Conservation (phyloP, 139 green algal genomes). For the Desmodesmus armatus region DNA sequence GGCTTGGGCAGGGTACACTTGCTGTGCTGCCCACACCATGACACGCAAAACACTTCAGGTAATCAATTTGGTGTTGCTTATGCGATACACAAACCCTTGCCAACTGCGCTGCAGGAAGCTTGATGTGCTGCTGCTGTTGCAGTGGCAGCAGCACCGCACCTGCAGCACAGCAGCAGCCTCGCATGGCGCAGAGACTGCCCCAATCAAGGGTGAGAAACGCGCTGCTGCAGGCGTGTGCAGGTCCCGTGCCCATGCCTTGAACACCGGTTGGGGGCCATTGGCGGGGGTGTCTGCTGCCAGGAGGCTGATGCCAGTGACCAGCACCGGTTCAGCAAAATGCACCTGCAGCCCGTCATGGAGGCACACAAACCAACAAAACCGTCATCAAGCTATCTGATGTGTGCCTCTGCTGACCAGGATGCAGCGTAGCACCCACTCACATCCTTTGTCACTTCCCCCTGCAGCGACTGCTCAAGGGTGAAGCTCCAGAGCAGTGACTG, state of each 20-base stretch:
- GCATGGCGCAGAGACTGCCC: neutral
- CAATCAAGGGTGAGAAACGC: neutral
- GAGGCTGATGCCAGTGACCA: slow-evolving; percentile 23
- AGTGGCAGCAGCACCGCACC: neutral
- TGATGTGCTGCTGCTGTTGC: neutral
- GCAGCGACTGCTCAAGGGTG: too few species aligned
- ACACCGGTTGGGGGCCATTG: neutral
- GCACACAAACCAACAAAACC: too few species aligned
- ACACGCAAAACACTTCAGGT: too few species aligned
- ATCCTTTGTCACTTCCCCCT: too few species aligned
- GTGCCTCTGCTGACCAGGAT: too few species aligned
- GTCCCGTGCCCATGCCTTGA: slow-evolving; percentile 25
- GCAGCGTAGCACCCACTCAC: too few species aligned
- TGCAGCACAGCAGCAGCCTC: neutral
- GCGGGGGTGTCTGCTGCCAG: neutral
- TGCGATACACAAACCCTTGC: too few species aligned
- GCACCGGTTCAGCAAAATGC: slow-evolving; percentile 19
- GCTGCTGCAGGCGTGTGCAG: slow-evolving; percentile 13
- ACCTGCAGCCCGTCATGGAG: too few species aligned
- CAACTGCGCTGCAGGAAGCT: neutral
- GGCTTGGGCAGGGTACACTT: too few species aligned
- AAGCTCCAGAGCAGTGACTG: too few species aligned
- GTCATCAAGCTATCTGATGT: too few species aligned
- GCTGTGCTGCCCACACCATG: too few species aligned
- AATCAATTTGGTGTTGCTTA: neutral